These are phyloP conservation scores for Pneumocystis murina DNA, from an alignment of 1,139 yeast genomes.

Conservation along the genomic window DNA sequence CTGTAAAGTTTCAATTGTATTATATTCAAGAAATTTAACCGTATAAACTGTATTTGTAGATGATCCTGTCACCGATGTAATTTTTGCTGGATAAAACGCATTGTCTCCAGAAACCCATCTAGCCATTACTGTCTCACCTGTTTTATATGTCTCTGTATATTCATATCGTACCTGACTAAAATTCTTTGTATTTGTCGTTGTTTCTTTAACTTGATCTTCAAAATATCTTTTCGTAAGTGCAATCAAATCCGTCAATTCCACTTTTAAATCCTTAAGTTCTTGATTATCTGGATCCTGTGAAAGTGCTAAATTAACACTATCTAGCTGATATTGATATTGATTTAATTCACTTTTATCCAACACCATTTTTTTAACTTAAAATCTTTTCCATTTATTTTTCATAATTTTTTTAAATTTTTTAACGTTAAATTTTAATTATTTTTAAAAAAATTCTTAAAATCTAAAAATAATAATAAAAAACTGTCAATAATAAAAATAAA, in stretches of 20 bases:
- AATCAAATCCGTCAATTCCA: slow-evolving; percentile 24
- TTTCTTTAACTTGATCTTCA: slow-evolving; percentile 4
- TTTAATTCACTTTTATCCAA: slow-evolving; percentile 19
- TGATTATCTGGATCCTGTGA: slow-evolving; percentile 22
- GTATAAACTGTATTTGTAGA: slow-evolving; percentile 19
- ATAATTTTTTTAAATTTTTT: not conserved
- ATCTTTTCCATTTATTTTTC: not conserved
- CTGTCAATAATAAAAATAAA: too few relatives aligned
- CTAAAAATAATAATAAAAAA: too few relatives aligned
- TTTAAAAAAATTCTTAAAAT: not conserved
- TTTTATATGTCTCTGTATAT: slow-evolving; percentile 10
- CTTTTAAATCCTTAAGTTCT: slow-evolving; percentile 20
- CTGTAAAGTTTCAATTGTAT: slow-evolving; percentile 20
- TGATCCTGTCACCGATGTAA: slow-evolving; percentile 22
- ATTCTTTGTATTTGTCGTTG: not conserved
- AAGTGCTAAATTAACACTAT: slow-evolving; percentile 22
- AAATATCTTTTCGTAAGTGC: slow-evolving; percentile 18
- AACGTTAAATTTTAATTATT: not conserved
- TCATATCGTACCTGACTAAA: not conserved
- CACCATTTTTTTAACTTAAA: not conserved
- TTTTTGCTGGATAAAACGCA: slow-evolving; percentile 20
- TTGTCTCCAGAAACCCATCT: slow-evolving; percentile 20
- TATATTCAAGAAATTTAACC: slow-evolving; percentile 18
- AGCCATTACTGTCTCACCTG: slow-evolving; percentile 20
- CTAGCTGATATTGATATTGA: slow-evolving; percentile 24